Evolutionary conservation across 139 green algal species (phyloP).

Genomic region (Haematococcus sp.): DNA sequence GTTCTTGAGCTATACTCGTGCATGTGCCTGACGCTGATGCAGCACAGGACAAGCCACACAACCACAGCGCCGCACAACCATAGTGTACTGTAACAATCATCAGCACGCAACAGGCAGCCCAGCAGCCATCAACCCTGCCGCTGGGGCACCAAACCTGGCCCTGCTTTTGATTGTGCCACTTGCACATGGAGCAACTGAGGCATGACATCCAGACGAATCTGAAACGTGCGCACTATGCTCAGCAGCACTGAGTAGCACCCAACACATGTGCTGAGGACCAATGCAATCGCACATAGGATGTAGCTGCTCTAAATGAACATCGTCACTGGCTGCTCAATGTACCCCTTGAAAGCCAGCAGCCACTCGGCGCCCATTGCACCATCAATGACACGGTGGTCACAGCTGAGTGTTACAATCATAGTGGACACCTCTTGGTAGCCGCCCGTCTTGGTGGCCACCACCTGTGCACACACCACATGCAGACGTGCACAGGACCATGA

Average conservation of each 20-base stretch:
- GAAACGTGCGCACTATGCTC: neutral
- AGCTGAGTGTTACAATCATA: constrained; percentile 84
- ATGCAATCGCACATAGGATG: neutral
- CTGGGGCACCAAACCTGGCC: too few relatives aligned
- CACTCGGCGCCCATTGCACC: constrained; percentile 94
- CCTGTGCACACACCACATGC: constrained; percentile 10
- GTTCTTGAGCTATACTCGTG: too few relatives aligned
- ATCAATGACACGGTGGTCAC: constrained; percentile 97
- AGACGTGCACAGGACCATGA: neutral
- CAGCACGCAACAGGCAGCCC: too few relatives aligned
- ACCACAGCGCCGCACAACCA: too few relatives aligned
- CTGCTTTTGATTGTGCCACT: too few relatives aligned
- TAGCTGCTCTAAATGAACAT: constrained; percentile 78
- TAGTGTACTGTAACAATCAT: too few relatives aligned
- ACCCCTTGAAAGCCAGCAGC: constrained; percentile 89
- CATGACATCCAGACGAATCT: too few relatives aligned
- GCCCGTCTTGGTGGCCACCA: constrained; percentile 13
- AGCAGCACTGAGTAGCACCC: neutral
- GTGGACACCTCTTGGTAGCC: constrained; percentile 33
- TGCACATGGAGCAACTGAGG: too few relatives aligned
- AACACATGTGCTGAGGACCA: neutral
- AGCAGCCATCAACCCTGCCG: too few relatives aligned
- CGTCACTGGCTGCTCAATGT: constrained; percentile 87
- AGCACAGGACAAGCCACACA: too few relatives aligned
- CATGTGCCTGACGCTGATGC: too few relatives aligned